These are phyloP conservation scores for Carpinus fangiana DNA, from an alignment of 306 rosid genomes.

Conservation along the genomic window DNA sequence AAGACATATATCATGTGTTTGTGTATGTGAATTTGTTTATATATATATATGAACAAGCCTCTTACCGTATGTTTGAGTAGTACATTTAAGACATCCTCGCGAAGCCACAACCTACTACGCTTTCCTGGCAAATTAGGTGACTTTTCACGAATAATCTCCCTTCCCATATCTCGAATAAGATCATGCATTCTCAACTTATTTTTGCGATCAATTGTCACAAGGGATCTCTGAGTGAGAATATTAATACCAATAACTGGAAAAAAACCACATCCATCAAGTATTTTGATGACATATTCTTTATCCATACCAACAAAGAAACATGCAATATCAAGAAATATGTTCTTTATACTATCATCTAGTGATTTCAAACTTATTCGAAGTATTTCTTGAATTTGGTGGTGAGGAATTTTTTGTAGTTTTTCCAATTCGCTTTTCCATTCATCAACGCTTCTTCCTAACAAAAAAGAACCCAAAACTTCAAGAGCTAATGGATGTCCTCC, in stretches of 20 bases:
- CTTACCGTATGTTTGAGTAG: neutral
- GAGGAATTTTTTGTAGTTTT: conserved; percentile 31
- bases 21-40: neutral
- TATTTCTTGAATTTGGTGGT: conserved; percentile 29
- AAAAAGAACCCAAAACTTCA: conserved; percentile 40
- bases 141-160: conserved; percentile 31
- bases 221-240: conserved; percentile 32
- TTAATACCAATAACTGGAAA: conserved; percentile 34
- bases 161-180: conserved; percentile 44
- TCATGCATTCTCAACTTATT: conserved; percentile 30
- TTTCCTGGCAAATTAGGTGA: conserved; percentile 11
- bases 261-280: conserved; percentile 35
- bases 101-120: conserved; percentile 28
- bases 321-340: conserved; percentile 43
- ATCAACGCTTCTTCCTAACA: conserved; percentile 10
- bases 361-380: conserved; percentile 33
- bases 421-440: conserved; percentile 35
- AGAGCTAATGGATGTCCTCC: conserved; percentile 48
- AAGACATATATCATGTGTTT: neutral
- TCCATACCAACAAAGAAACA: conserved; percentile 45
- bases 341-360: conserved; percentile 8
- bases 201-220: conserved; percentile 9
- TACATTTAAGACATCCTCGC: neutral
- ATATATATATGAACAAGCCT: too few relatives aligned
- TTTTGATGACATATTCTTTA: conserved; percentile 7